Conservation (phyloP, 2,329 filamentous ascomycete species). For the Fusarium abutilonis region DNA sequence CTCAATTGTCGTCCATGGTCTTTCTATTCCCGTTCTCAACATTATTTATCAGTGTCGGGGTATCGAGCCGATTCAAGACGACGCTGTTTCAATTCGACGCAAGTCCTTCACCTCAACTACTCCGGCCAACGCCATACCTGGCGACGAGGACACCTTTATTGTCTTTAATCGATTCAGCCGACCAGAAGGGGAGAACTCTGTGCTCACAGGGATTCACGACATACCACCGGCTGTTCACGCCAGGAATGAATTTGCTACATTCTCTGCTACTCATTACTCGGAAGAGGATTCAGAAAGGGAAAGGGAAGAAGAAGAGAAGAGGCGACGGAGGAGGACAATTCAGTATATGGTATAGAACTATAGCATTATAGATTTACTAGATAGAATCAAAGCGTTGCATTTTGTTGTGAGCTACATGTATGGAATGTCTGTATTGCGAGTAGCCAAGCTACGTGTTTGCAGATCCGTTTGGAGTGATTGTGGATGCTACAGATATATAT, state of each 20-base stretch:
- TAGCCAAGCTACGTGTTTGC: too few species aligned
- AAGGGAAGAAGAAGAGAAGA: constrained; percentile 16
- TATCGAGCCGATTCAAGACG: constrained; percentile 56
- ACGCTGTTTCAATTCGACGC: constrained; percentile 53
- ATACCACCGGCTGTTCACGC: not conserved
- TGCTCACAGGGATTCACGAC: constrained; percentile 6
- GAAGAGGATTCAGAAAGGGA: constrained; percentile 12
- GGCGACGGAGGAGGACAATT: constrained; percentile 11
- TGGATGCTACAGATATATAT: too few species aligned
- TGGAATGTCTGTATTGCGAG: too few species aligned
- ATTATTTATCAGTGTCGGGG: constrained; percentile 34
- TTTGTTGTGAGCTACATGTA: too few species aligned
- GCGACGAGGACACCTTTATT: constrained; percentile 53
- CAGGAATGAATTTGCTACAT: constrained; percentile 1
- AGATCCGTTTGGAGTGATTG: too few species aligned
- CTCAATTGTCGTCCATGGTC: constrained; percentile 45
- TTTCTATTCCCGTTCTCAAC: constrained; percentile 56
- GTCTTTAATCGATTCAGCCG: constrained; percentile 61
- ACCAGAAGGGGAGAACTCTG: constrained; percentile 37
- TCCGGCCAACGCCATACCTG: constrained; percentile 53
- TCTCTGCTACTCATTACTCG: constrained; percentile 15
- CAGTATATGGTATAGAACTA: constrained; percentile 20
- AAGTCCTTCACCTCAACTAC: constrained; percentile 47
- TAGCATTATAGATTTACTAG: not conserved
- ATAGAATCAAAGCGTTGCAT: not conserved